These are phyloP conservation scores for Tuber aestivum DNA, from an alignment of 495 filamentous ascomycete species.

Conservation along the genomic window DNA sequence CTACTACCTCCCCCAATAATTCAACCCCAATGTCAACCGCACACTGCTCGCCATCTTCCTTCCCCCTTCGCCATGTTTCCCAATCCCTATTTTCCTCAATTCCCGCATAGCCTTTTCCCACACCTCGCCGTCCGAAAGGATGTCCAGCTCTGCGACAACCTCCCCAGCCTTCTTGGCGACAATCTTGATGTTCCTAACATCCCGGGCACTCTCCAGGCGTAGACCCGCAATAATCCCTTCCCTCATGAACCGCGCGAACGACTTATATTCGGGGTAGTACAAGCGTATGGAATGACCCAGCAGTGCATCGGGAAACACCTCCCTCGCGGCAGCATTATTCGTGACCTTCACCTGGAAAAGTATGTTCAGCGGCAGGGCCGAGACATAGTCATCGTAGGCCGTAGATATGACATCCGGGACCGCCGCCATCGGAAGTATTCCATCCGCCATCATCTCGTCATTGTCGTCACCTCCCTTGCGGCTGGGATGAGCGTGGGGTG, in stretches of 20 bases:
- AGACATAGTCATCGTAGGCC: conserved; percentile 28
- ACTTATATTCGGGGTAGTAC: conserved; percentile 28
- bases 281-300: conserved; percentile 23
- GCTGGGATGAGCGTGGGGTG: background rate
- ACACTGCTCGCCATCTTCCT: conserved; percentile 18
- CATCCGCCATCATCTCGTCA: conserved; percentile 10
- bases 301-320: conserved; percentile 21
- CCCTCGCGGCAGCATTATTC: conserved; percentile 4
- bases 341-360: conserved; percentile 26
- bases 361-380: conserved; percentile 19
- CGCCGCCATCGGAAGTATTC: conserved; percentile 15
- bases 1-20: conserved; percentile 9
- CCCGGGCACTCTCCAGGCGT: conserved; percentile 18
- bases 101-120: conserved; percentile 27
- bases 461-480: background rate
- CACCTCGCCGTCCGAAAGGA: conserved; percentile 26
- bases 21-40: conserved; percentile 22
- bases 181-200: conserved; percentile 19
- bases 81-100: conserved; percentile 20
- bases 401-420: conserved; percentile 22
- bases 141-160: conserved; percentile 17
- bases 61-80: conserved; percentile 20
- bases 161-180: conserved; percentile 27
- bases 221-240: conserved; percentile 22
- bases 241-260: conserved; percentile 21